Evolutionary conservation across 805 yeast genomes (phyloP), one percentile per base, ranked within the genome.

Genomic region (Lachancea mirantina): DNA sequence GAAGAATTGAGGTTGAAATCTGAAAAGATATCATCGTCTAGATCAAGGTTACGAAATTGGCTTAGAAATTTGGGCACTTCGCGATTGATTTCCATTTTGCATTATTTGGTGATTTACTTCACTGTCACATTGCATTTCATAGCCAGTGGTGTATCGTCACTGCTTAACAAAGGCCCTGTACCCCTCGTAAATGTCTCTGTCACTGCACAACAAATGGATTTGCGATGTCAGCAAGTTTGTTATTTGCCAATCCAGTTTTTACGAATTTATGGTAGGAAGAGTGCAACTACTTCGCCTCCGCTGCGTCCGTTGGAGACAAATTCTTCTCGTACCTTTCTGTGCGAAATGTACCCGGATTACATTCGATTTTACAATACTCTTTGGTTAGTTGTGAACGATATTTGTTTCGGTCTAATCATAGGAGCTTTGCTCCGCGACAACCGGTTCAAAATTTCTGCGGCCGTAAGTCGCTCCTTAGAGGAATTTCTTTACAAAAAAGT

Each of bases 311-410:
- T 6, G 15, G 14, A n/a, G n/a, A n/a, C n/a, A 8, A 13, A 5
- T 16, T 10, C 26, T 14, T 8, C 11, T 5, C n/a, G n/a, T 8
- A 6, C 23, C 3, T 46, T 55, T 32, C 78, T 64, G 23, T 61
- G 61, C 52, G 40, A 72, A 50, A 55, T 70, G 50, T 61, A 72
- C 49, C 65, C 78, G 49, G 72, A 80, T 50, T 83, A 82, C 47
- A 82, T 83, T 46, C 67, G 78, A 38, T 74, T 89, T 40, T 85
- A 84, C 63, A 94, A 94, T 49, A 78, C 88, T 1, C 40, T 88
- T 2, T 92, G 97, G 97, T 63, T 92, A 11, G 78, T 85, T 0
- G 56, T 77, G 4, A 89, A 92, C 54, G 98, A 92, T 54, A 52
- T 83, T 5, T 65, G 88, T 1, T 53, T 88, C 21, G 98, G 98